Evolutionary conservation across 2,329 filamentous ascomycete species (phyloP).

Genomic region (Emergomyces pasteurianus): DNA sequence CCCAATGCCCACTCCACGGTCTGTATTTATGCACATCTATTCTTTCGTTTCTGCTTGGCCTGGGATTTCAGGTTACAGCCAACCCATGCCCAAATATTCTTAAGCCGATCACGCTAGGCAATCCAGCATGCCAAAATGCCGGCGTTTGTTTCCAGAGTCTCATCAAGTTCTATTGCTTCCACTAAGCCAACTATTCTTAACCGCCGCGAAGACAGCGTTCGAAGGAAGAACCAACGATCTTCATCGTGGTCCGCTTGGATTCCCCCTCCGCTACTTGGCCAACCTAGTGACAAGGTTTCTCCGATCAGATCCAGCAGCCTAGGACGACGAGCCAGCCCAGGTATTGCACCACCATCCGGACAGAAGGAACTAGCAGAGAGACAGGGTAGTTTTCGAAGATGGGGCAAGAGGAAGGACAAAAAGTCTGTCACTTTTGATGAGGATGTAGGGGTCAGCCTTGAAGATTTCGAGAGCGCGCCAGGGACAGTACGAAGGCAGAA

Average conservation of each 20-base stretch:
- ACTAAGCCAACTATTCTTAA: conserved; percentile 5
- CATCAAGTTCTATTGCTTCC: conserved; percentile 6
- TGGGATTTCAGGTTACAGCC: neutral
- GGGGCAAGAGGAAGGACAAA: conserved; percentile 3
- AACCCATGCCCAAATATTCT: conserved; percentile 1
- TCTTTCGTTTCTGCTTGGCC: neutral
- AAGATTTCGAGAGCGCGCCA: conserved; percentile 5
- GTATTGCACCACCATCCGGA: neutral
- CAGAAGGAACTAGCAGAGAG: neutral
- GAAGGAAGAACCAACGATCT: conserved; percentile 2
- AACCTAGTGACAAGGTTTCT: neutral
- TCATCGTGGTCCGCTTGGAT: conserved; percentile 11
- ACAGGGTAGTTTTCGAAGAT: neutral
- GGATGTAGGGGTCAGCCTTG: neutral
- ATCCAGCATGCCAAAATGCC: conserved; percentile 5
- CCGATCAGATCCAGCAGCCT: conserved; percentile 1
- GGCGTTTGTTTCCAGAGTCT: neutral
- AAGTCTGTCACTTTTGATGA: conserved; percentile 11
- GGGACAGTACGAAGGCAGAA: conserved; percentile 10
- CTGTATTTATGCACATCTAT: neutral
- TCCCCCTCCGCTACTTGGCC: conserved; percentile 3
- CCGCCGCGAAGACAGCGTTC: neutral
- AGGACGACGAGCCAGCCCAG: neutral
- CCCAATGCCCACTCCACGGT: neutral
- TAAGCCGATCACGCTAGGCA: neutral